phyloP scores from a whole-genome alignment of 139 green algal species.

The Volvox africanus region DNA sequence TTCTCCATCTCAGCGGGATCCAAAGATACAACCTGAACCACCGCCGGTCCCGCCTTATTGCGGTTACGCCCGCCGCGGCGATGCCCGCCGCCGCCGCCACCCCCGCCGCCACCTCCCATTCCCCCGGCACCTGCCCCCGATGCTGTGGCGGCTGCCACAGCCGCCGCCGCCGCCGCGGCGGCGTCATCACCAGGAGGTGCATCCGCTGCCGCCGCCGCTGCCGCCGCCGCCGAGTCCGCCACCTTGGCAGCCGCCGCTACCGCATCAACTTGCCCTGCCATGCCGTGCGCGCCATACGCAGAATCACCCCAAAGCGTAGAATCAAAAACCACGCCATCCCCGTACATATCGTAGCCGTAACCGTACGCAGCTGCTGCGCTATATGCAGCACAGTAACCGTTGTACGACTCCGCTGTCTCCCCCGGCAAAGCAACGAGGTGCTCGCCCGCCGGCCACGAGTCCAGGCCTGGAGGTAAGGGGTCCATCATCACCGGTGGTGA shows the following conservation, averaged over 20 bases:
- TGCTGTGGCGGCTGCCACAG: not conserved
- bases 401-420: constrained; percentile 26
- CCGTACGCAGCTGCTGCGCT: not conserved
- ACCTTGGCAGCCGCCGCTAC: not conserved
- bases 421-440: not conserved
- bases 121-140: not conserved
- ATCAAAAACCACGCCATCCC: constrained; percentile 17
- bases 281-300: not conserved
- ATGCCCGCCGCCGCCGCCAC: constrained; percentile 25
- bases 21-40: constrained; percentile 62
- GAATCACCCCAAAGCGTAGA: constrained; percentile 10
- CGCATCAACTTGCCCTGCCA: not conserved
- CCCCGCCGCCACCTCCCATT: constrained; percentile 36
- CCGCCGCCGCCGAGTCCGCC: not conserved
- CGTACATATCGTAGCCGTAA: constrained; percentile 42
- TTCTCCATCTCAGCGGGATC: constrained; percentile 40
- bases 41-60: constrained; percentile 56
- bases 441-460: not conserved
- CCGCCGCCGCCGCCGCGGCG: not conserved
- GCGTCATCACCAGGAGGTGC: constrained; percentile 27
- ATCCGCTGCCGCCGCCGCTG: constrained; percentile 17
- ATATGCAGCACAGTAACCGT: not conserved
- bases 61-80: constrained; percentile 17
- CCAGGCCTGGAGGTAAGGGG: constrained; percentile 2
- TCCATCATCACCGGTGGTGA: constrained; percentile 20